A percentile compares a stretch with the other conserved stretches of the same genome.
These are phyloP conservation scores for Paracoccidioides brasiliensis DNA, from an alignment of 2,329 filamentous ascomycete genomes.

Conservation along the genomic window DNA sequence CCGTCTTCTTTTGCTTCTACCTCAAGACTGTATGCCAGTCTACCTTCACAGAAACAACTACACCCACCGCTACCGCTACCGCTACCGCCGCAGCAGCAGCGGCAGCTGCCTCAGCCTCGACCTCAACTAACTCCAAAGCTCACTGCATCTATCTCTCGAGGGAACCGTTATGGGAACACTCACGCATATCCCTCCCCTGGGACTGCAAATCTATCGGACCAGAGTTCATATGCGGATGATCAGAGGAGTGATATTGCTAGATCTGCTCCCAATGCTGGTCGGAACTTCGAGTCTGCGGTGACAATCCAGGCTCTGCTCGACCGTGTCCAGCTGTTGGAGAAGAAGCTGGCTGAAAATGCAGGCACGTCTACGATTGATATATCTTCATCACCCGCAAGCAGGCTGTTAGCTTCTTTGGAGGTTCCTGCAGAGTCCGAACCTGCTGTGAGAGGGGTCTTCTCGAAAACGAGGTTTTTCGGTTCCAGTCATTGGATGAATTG, in stretches of 20 bases:
- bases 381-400: background rate
- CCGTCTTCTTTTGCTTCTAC: background rate
- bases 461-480: constrained; percentile 41
- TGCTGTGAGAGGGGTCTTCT: constrained; percentile 4
- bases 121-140: background rate
- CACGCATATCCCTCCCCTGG: background rate
- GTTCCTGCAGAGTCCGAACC: background rate
- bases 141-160: background rate
- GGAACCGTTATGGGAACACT: background rate
- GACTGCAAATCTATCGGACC: background rate
- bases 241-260: background rate
- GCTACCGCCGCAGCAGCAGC: too few species aligned
- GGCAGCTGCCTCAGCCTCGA: background rate
- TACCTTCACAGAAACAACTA: background rate
- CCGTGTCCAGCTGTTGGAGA: background rate
- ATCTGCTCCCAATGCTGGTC: background rate
- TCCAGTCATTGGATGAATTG: constrained; percentile 40
- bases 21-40: background rate
- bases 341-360: background rate
- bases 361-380: background rate
- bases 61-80: too few species aligned
- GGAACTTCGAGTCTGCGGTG: background rate
- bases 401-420: background rate
- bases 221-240: background rate
- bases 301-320: constrained; percentile 1